Evolutionary conservation across 2,329 filamentous ascomycete genomes (phyloP), one percentile per base, ranked within the genome.

Genomic region (Talaromyces sp.): DNA sequence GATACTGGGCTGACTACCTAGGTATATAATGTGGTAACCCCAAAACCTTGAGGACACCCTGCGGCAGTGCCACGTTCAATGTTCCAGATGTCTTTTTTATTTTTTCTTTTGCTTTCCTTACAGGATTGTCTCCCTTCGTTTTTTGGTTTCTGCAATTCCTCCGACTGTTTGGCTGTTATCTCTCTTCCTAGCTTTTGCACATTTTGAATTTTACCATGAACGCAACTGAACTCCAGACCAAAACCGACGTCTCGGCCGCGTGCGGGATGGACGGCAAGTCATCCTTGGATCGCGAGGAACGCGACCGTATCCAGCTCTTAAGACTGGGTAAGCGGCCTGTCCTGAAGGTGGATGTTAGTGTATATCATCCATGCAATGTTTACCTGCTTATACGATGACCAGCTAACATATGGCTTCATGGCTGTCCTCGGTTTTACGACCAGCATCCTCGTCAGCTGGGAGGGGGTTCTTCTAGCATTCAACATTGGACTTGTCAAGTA

Each of bases 301-400:
- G 47, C 47, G 60, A 62, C 34, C 43, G 29, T 45, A 49, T 17
- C 22, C 47, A 45, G 34, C 34, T 54, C 6, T 38, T 53, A 25
- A 51, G 60, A 40, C 47, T 56, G 49, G 60, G 60, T 19, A 63
- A 63, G 25, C 47, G 49, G 25, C 47, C 60, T 56, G 49, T 63
- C 29, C 19, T 63, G 34, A 63, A 63, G 49, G 60, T 63, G 29
- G 22, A 11, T 38, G 11, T 38, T 43, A 63, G n/a, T 13, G 10
- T 53, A 25, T 56, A 54, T 47, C 7, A 63, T 8, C 11, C 25
- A n/a, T 61, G 10, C 6, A 10, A 36, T 62, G 34, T 22, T 47
- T 60, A 47, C 3, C 60, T 22, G 47, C 47, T 38, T 54, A 62
- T 51, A 34, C 38, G 1, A 10, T 29, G 36, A 63, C 43, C 34